Percentiles rank a stretch among this genome's conserved stretches.
Conservation (phyloP, 1,139 yeast species). For the Tardiomyces blankii region DNA sequence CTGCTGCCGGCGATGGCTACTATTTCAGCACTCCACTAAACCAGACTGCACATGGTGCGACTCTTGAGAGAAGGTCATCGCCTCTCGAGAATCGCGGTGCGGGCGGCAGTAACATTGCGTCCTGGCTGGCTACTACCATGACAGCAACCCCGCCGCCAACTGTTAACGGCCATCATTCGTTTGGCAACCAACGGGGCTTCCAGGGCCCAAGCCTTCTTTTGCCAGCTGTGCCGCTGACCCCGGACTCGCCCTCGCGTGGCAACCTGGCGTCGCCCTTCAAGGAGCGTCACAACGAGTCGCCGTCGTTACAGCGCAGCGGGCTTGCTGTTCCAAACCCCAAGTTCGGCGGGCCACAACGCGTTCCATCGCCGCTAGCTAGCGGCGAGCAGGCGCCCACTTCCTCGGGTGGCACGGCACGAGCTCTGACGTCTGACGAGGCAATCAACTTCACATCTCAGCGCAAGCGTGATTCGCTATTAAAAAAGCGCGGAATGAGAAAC, state of each 20-base stretch:
- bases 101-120: background rate
- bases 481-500: background rate
- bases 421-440: conserved; percentile 1
- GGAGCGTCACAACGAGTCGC: background rate
- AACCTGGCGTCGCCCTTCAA: background rate
- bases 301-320: no score
- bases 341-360: background rate
- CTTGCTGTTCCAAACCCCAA: background rate
- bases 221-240: background rate
- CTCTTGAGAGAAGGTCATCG: background rate
- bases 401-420: background rate
- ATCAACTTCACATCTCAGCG: conserved; percentile 2
- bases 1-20: background rate
- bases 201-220: background rate
- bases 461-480: conserved; percentile 10
- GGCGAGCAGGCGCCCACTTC: no score
- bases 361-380: background rate
- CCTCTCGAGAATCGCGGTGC: background rate
- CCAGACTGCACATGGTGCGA: background rate
- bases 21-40: background rate
- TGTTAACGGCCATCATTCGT: background rate
- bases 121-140: background rate
- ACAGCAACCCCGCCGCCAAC: background rate
- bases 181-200: background rate
- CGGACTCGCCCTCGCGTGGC: background rate